Evolutionary conservation across 805 yeast genomes (phyloP).

Genomic region (Yamadazyma endophytica): DNA sequence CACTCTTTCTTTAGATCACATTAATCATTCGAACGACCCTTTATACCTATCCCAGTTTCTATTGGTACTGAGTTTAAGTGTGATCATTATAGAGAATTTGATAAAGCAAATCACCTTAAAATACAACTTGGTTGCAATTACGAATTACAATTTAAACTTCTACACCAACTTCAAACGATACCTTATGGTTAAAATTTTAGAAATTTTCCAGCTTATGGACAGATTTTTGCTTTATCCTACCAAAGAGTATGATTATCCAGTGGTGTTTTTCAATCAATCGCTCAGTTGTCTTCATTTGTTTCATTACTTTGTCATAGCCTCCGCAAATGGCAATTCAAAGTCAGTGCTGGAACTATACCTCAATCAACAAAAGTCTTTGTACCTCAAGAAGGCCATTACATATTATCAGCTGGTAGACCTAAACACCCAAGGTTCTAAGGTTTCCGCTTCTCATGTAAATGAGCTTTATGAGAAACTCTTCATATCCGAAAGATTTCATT

Average conservation of each 20-base stretch:
- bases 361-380: conserved; percentile 26
- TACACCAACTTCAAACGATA: conserved; percentile 34
- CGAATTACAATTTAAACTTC: conserved; percentile 31
- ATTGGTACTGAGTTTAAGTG: conserved; percentile 21
- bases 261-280: conserved; percentile 28
- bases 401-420: conserved; percentile 27
- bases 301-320: conserved; percentile 25
- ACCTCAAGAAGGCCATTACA: conserved; percentile 24
- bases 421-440: conserved; percentile 17
- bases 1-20: conserved; percentile 13
- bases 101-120: conserved; percentile 15
- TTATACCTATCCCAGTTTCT: conserved; percentile 21
- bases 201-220: conserved; percentile 21
- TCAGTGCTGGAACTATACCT: conserved; percentile 6
- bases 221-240: conserved; percentile 14
- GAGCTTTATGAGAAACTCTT: conserved; percentile 30
- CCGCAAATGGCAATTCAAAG: conserved; percentile 17
- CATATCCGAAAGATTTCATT: conserved; percentile 22
- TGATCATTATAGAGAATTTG: conserved; percentile 25
- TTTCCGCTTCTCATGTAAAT: no score
- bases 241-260: conserved; percentile 16
- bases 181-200: conserved; percentile 24
- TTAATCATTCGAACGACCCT: conserved; percentile 22
- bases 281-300: conserved; percentile 24
- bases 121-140: no score